Base-by-base conservation (phyloP, 78 protist genomes). In the Mastigamoeba balamuthi region DNA sequence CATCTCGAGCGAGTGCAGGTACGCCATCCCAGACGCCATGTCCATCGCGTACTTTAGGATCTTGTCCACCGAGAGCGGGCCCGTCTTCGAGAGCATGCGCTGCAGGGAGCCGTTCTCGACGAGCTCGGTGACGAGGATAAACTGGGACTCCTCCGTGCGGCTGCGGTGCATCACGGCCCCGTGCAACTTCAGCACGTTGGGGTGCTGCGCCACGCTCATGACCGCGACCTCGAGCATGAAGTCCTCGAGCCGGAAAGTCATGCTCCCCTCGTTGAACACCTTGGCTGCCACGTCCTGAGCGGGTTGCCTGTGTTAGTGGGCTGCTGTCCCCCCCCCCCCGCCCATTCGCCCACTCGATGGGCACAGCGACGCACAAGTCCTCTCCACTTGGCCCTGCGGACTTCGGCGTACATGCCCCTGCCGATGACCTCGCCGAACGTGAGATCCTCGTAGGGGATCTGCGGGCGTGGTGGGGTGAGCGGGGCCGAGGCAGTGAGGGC, bases 141-240 rank as follows among this genome's bases (percentile, higher is more conserved):
- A 48, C 33, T 17, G 17, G 58, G 33, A 25, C 58, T 48, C 58
- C 17, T 17, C 17, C 17, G 17, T 17, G 17, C 33, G 33, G 58
- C 58, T 48, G 17, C 58, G 17, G 33, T 48, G 58, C 17, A 48
- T 17, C 33, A 48, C 58, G 17, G 58, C 58, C 33, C 58, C 58
- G 17, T 48, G 58, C 58, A 48, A 17, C 17, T 17, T 17, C 58
- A 48, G 17, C 17, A 48, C 17, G 17, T 48, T 48, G 58, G 58
- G 58, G 58, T 48, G 58, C 58, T 17, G 17, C 17, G 58, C 17
- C 17, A 48, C 33, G 17, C 58, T 48, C 52, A 82, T 42, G 10
- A 82, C 72, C 1, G 86, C 86, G 39, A 82, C 82, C 10, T 82
- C 86, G 28, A 72, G 70, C 41, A 82, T 40, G 17, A 82, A 82